A percentile compares a stretch with the other conserved stretches of the same genome.
These are phyloP conservation scores for Dactylellina cionopaga DNA, from an alignment of 2,329 filamentous ascomycete species.

Conservation along the genomic window DNA sequence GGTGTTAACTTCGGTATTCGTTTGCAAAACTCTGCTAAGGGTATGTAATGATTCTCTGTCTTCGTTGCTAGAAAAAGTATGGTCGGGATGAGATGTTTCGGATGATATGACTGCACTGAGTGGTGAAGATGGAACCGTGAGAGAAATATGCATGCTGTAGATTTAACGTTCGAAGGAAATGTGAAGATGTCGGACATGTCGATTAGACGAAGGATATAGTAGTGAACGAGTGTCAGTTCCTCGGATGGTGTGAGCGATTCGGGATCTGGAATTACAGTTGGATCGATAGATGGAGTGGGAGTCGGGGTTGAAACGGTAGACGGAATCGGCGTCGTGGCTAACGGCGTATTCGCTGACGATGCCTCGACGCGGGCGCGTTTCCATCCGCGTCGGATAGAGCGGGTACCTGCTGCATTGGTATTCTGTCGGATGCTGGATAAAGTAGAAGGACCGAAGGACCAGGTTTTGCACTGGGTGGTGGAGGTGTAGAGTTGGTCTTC, in stretches of 20 bases:
- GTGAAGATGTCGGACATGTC: slow-evolving; percentile 42
- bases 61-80: slow-evolving; percentile 94
- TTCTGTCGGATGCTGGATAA: slow-evolving; percentile 77
- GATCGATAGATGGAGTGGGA: slow-evolving; percentile 59
- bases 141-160: slow-evolving; percentile 87
- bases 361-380: slow-evolving; percentile 63
- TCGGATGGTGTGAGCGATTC: slow-evolving; percentile 85
- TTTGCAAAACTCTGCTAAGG: slow-evolving; percentile 73
- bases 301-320: slow-evolving; percentile 58
- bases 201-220: slow-evolving; percentile 69
- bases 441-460: slow-evolving; percentile 84
- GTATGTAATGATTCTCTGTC: slow-evolving; percentile 83
- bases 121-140: slow-evolving; percentile 96
- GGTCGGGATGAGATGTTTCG: slow-evolving; percentile 86
- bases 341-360: slow-evolving; percentile 57
- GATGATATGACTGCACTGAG: slow-evolving; percentile 95
- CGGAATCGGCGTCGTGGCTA: slow-evolving; percentile 57
- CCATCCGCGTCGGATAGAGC: slow-evolving; percentile 71
- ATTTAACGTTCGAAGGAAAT: slow-evolving; percentile 61
- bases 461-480: slow-evolving; percentile 88
- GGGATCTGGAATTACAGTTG: slow-evolving; percentile 60
- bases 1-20: slow-evolving; percentile 69
- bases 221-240: slow-evolving; percentile 81
- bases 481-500: slow-evolving; percentile 92
- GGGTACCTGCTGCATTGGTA: slow-evolving; percentile 81